Evolutionary conservation across 1,284 basidiomycete species (phyloP), one percentile per base, ranked within the genome.

Genomic region (Tilletia walkeri): DNA sequence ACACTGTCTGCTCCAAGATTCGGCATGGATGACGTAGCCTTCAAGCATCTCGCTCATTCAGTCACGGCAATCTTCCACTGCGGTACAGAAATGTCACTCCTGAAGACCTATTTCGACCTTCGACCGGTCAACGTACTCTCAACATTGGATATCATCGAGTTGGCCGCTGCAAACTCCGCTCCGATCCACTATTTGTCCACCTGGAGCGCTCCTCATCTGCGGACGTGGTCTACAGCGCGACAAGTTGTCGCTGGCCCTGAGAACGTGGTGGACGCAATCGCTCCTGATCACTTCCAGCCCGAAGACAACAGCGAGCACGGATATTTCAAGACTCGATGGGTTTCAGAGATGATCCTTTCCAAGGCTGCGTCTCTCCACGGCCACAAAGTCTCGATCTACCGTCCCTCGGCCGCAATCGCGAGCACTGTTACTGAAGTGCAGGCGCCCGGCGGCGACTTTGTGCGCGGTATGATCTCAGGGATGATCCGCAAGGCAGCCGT

Each of bases 401-500:
- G 47, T 49, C 47, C 47, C n/a, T 49, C 47, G 10, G 47, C 47
- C n/a, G 47, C 47, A n/a, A 49, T 49, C n/a, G 47, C 47, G n/a
- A 49, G 47, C 47, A 49, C 47, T 12, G n/a, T 49, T n/a, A 49
- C 47, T 49, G 47, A 49, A 49, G 47, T 49, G 47, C 47, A 49
- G n/a, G 47, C 47, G 47, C 47, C 47, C n/a, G 47, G 12, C n/a
- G 47, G 47, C n/a, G 47, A 49, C 47, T 49, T 49, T 49, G 47
- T 49, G 12, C 47, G 47, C 47, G 47, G 47, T n/a, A 49, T 49
- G 47, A 49, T 49, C 47, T 49, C 47, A 49, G 47, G 47, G n/a
- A 49, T 49, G 47, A 49, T 49, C n/a, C 47, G 47, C 47, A 49
- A 49, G 47, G 47, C 47, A n/a, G 47, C 47, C n/a, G 47, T 49